Evolutionary conservation across 2,329 filamentous ascomycete genomes (phyloP).

Genomic region (Piedraia hortae): DNA sequence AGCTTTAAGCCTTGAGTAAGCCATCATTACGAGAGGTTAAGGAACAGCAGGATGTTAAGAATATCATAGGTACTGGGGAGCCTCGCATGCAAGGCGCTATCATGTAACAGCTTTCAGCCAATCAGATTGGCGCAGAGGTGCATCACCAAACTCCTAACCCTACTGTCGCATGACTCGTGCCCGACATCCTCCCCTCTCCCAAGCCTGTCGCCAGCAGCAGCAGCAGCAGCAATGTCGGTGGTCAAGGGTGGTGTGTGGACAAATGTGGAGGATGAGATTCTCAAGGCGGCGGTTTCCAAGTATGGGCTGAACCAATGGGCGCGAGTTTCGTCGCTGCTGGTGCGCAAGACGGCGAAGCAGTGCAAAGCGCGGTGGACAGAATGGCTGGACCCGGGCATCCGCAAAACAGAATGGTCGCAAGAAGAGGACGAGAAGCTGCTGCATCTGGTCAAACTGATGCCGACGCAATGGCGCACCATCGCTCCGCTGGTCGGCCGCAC

Average conservation of each 20-base stretch:
- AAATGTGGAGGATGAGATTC: conserved; percentile 70
- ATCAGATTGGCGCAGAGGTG: too few relatives aligned
- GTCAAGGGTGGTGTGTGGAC: conserved; percentile 42
- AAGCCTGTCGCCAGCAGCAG: too few relatives aligned
- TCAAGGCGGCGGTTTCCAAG: conserved; percentile 84
- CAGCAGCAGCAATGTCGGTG: conserved; percentile 28
- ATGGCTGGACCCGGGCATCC: conserved; percentile 93
- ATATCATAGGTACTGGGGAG: too few relatives aligned
- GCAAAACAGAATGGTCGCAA: conserved; percentile 96
- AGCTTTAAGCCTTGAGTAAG: too few relatives aligned
- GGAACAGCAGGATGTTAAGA: too few relatives aligned
- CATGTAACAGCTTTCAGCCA: too few relatives aligned
- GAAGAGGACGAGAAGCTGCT: conserved; percentile 95
- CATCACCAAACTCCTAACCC: too few relatives aligned
- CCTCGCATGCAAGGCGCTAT: too few relatives aligned
- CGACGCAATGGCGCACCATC: conserved; percentile 96
- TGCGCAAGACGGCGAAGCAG: conserved; percentile 93
- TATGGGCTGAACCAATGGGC: conserved; percentile 96
- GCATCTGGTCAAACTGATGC: conserved; percentile 93
- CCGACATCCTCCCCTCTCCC: too few relatives aligned
- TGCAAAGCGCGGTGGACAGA: conserved; percentile 97
- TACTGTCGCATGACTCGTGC: too few relatives aligned
- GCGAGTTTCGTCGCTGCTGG: conserved; percentile 84
- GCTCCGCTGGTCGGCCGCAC: conserved; percentile 89
- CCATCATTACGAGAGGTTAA: too few relatives aligned